Percentiles rank a stretch among this genome's conserved stretches.
Conservation (phyloP, 208 protist genomes). For the Lotmaria passim region DNA sequence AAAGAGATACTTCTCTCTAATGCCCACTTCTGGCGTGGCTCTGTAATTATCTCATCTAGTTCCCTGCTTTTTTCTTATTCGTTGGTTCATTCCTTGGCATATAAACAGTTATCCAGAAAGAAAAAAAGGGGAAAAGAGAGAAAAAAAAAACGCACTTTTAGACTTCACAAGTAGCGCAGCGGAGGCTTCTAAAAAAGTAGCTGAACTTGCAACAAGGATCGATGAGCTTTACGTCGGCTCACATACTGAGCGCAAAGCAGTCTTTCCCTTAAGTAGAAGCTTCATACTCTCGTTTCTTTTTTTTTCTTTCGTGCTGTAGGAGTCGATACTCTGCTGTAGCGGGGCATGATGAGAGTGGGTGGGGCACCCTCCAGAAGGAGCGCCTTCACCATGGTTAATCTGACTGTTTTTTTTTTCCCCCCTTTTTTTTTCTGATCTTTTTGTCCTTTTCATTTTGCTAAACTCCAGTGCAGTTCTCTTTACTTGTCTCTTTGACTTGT, state of each 20-base stretch:
- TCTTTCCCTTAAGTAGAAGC: not conserved
- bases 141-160: not conserved
- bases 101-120: too few relatives aligned
- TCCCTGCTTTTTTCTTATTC: too few relatives aligned
- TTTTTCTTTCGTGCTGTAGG: constrained; percentile 1
- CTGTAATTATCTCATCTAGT: too few relatives aligned
- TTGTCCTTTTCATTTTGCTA: constrained; percentile 22
- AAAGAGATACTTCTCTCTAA: not conserved
- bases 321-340: not conserved
- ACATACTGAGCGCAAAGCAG: not conserved
- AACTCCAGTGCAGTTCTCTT: not conserved
- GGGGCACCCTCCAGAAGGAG: constrained; percentile 14
- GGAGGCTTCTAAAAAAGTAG: not conserved
- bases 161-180: too few relatives aligned
- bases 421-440: too few relatives aligned
- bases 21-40: too few relatives aligned
- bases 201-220: not conserved
- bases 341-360: not conserved
- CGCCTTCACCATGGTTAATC: constrained; percentile 1
- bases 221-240: not conserved
- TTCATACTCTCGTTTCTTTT: constrained; percentile 1
- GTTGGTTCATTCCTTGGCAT: too few relatives aligned
- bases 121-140: not conserved
- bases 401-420: constrained; percentile 1
- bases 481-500: not conserved